These are phyloP conservation scores for Vaccinium vitisidaea DNA, from an alignment of 148 eudicot genomes.

Conservation along the genomic window DNA sequence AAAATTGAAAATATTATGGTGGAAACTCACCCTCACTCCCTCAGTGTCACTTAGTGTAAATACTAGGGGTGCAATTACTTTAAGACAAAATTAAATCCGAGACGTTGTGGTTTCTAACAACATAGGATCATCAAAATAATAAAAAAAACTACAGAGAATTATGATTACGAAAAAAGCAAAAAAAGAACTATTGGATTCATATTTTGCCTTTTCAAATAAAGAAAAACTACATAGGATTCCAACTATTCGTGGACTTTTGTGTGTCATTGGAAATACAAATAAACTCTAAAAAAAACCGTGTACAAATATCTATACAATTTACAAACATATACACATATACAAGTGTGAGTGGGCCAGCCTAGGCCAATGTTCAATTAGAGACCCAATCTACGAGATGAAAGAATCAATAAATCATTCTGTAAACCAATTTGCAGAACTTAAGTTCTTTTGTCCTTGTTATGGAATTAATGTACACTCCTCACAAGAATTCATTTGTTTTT, in stretches of 20 bases:
- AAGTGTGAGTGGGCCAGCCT: not conserved
- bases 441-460: not conserved
- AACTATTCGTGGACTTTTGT: not conserved
- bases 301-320: not conserved
- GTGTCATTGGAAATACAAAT: not conserved
- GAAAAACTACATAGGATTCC: conserved; percentile 3
- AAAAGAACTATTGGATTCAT: not conserved
- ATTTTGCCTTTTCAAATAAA: not conserved
- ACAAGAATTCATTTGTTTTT: not conserved
- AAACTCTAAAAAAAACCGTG: not conserved
- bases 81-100: too few species aligned
- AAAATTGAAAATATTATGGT: too few species aligned
- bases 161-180: too few species aligned
- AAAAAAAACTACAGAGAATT: too few species aligned
- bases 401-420: not conserved
- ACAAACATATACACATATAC: not conserved
- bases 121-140: too few species aligned
- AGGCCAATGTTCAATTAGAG: not conserved
- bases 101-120: too few species aligned
- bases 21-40: too few species aligned
- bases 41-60: too few species aligned
- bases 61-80: too few species aligned
- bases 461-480: not conserved
- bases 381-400: conserved; percentile 8
- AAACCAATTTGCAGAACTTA: conserved; percentile 1